Conservation (phyloP, 2,329 filamentous ascomycete species). For the Hypomyces perniciosus region DNA sequence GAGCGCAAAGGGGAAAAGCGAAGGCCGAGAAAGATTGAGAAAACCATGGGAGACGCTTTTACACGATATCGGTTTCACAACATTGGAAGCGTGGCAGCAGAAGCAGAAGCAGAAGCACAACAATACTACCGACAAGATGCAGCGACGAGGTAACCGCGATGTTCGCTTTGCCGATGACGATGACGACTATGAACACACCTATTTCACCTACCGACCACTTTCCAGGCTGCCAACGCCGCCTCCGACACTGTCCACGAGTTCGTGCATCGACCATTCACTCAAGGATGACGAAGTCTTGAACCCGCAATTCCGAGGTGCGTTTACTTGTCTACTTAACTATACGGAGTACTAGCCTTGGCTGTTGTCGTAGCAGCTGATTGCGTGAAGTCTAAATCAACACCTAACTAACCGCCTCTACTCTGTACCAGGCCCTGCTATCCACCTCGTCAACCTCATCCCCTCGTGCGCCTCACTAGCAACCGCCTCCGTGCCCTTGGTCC, state of each 20-base stretch:
- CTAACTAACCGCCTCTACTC: constrained; percentile 11
- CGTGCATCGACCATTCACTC: constrained; percentile 38
- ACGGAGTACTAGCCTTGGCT: constrained; percentile 1
- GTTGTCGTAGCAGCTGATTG: too few relatives aligned
- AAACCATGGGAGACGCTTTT: constrained; percentile 10
- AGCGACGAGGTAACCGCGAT: constrained; percentile 8
- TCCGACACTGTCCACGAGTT: constrained; percentile 43
- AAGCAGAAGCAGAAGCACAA: not conserved
- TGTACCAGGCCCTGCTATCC: constrained; percentile 53
- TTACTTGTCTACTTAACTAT: not conserved
- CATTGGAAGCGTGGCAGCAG: constrained; percentile 3
- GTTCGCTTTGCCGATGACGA: constrained; percentile 14
- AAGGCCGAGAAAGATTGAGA: not conserved
- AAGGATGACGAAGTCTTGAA: constrained; percentile 41
- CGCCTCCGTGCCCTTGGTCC: constrained; percentile 53
- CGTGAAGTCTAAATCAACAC: not conserved
- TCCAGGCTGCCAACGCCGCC: constrained; percentile 64
- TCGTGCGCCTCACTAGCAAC: constrained; percentile 54
- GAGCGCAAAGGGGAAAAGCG: not conserved
- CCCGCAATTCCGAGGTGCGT: constrained; percentile 32
- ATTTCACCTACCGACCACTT: constrained; percentile 61
- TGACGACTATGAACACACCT: constrained; percentile 43
- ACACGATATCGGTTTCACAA: not conserved
- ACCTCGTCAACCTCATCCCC: constrained; percentile 61
- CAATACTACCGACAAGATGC: constrained; percentile 2